Base-by-base conservation (phyloP, 495 filamentous ascomycete species). In the Annulohypoxylon moriforme region DNA sequence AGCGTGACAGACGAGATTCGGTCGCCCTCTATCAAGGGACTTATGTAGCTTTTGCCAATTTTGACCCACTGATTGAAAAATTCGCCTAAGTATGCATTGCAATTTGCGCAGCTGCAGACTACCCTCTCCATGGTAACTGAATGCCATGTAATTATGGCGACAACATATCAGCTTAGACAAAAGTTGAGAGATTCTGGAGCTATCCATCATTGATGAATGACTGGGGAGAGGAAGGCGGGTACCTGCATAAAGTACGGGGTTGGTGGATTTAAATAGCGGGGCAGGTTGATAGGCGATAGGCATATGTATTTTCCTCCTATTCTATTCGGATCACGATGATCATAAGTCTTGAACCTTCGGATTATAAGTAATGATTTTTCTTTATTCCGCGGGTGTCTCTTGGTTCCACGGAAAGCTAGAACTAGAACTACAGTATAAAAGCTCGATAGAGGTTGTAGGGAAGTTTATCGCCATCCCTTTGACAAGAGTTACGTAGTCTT, bases 51-150 rank as follows among this genome's bases (percentile, higher is more conserved):
- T 47, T 79, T 81, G 18, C 81, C 82, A 55, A 87, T 78, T 29
- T 80, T 74, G 4, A 66, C 78, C 84, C 83, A 86, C 8, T 80
- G 55, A 60, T 86, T 85, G 63, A 73, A 24, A 34, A 82, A 82
- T 1, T 64, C 50, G 16, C 80, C 81, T 9, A 86, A 52, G 7
- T 70, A 62, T 11, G 60, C 40, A 18, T 71, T 67, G 73, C 85
- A 85, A 34, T 80, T 69, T 31, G 69, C 69, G 69, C 85, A 87
- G 29, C 64, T 75, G 63, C 79, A 82, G 14, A 60, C 31, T 18
- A 81, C 73, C 9, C 16, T 59, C 22, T 81, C 78, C 81, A 82
- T 82, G 44, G 20, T 5, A 3, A 52, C 9, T 8, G 29, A 10
- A 14, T 20, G 27, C 33, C 27, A n/a, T n/a, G n/a, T n/a, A n/a